Percentiles rank a stretch among this genome's conserved stretches.
Conservation (phyloP, 106 monocot species). For the Platanthera zijinensis region DNA sequence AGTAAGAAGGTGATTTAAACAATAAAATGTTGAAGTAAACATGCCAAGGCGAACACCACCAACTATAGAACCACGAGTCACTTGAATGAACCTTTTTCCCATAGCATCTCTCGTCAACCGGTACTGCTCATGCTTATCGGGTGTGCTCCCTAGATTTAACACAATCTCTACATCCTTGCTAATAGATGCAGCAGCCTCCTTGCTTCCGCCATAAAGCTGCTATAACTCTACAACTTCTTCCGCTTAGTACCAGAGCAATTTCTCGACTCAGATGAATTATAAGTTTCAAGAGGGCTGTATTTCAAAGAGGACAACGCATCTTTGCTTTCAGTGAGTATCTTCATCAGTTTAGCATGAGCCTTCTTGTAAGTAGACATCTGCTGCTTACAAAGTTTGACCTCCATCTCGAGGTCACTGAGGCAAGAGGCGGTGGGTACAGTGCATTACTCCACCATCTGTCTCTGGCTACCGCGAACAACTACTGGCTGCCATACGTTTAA, state of each 20-base stretch:
- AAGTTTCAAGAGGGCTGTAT: conserved; percentile 56
- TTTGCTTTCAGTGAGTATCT: conserved; percentile 39
- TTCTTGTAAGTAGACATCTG: conserved; percentile 55
- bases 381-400: conserved; percentile 72
- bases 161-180: too few species aligned
- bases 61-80: too few species aligned
- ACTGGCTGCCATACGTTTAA: conserved; percentile 96
- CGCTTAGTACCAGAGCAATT: conserved; percentile 16
- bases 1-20: too few species aligned
- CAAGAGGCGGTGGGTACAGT: conserved; percentile 62
- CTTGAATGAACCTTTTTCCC: too few species aligned
- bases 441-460: conserved; percentile 80
- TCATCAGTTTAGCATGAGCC: conserved; percentile 52
- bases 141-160: too few species aligned
- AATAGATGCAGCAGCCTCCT: too few species aligned
- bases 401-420: conserved; percentile 60
- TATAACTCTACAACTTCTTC: conserved; percentile 29
- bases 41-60: too few species aligned
- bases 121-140: too few species aligned
- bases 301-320: conserved; percentile 52
- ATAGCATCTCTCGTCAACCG: too few species aligned
- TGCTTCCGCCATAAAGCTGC: too few species aligned
- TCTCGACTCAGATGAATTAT: conserved; percentile 1
- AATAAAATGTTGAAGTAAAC: too few species aligned
- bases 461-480: conserved; percentile 64